These are phyloP conservation scores for Phytopythium litorale DNA, from an alignment of 352 stramenopile species.

Conservation along the genomic window DNA sequence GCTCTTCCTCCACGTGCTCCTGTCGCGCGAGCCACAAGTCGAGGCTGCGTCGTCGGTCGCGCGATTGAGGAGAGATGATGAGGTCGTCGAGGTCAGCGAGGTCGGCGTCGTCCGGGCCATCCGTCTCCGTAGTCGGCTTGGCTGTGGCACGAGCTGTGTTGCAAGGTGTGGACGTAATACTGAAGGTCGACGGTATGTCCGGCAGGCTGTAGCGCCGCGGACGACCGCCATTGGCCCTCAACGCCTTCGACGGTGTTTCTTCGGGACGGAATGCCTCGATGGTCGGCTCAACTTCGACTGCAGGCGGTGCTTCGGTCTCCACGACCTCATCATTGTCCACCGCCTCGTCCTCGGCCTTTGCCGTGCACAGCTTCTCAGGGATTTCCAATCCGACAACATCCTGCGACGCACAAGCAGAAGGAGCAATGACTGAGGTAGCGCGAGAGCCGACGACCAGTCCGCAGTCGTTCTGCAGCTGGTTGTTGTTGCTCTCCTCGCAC, in stretches of 20 bases:
- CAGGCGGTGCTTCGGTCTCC: neutral
- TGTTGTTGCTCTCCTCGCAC: slow-evolving; percentile 10
- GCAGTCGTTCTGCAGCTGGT: slow-evolving; percentile 5
- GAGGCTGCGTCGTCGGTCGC: slow-evolving; percentile 43
- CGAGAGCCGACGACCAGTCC: neutral
- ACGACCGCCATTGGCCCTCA: neutral
- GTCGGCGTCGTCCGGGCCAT: neutral
- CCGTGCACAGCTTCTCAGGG: neutral
- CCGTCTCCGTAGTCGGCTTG: neutral
- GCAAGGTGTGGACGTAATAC: neutral
- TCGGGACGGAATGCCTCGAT: neutral
- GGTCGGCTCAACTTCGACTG: neutral
- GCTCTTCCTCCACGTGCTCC: slow-evolving; percentile 34
- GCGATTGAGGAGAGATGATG: slow-evolving; percentile 22
- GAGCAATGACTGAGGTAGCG: no score
- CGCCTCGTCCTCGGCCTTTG: neutral
- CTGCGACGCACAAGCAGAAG: neutral
- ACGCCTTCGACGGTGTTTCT: neutral
- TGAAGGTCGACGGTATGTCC: slow-evolving; percentile 1
- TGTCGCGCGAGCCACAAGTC: slow-evolving; percentile 50
- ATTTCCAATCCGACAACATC: neutral
- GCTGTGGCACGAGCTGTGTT: neutral
- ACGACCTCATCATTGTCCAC: neutral
- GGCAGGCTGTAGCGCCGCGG: slow-evolving; percentile 4
- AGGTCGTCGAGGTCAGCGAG: neutral